Base-by-base conservation (phyloP, 2,329 filamentous ascomycete species). In the Colletotrichum godetiae region DNA sequence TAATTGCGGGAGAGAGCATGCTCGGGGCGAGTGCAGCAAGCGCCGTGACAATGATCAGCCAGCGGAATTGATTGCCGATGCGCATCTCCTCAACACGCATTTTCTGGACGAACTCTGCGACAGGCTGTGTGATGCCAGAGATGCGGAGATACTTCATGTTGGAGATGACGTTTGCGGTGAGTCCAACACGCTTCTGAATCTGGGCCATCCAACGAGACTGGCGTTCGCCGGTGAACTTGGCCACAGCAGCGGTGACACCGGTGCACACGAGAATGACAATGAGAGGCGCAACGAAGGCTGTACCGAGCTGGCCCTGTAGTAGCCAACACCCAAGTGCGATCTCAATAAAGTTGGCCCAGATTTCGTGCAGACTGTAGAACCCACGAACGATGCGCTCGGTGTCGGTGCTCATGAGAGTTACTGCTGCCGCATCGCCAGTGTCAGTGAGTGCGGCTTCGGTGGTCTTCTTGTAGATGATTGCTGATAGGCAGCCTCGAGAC, bases 331-430 rank as follows among this genome's bases (percentile, higher is more conserved):
- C 81, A 1, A 84, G 70, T 0, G 74, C 79, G 0, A 82, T 78
- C 60, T 84, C 78, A 19, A 83, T 72, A 1, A 74, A 46, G 59
- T 77, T 80, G 4, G 81, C 79, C 83, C 82, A 84, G 12, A 80
- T 77, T 13, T 83, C 79, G 67, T 84, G 82, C 1, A 83, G 42
- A 4, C 65, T 55, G 1, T 77, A 65, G 19, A 81, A 76, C 0
- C 82, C 82, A 3, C 73, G 55, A 0, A 78, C 73, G 42, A 84
- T 80, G 15, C 80, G 78, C 63, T 84, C 82, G 5, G 82, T 75
- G 64, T 84, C 83, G 5, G 78, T 79, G 65, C 80, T 84, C 82
- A 84, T 84, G 12, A 84, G 72, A 0, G 82, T 84, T 11, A 84
- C 75, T 0, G 81, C 79, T 0, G 80, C 80, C 1, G 80, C 79